Base-by-base conservation (phyloP, 306 rosid genomes). In the Dryas drummondii region DNA sequence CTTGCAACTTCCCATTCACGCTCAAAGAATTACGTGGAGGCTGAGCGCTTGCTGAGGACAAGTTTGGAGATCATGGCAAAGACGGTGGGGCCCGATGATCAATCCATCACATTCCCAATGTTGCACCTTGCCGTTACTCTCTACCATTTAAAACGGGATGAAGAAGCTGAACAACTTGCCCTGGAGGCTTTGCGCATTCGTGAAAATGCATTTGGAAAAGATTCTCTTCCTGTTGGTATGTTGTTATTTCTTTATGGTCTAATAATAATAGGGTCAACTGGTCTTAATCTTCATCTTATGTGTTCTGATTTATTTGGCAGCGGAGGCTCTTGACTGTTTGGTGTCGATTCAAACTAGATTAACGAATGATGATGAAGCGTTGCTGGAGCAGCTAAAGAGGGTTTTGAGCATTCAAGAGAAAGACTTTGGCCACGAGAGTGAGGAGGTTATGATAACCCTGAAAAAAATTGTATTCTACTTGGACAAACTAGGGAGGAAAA, bases 271-370 rank as follows among this genome's bases (percentile, higher is more conserved):
- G 4, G 12, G 11, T 26, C 66, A 55, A 32, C 12, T 17, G 49
- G n/a, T 58, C 47, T 19, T 12, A 9, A 4, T 57, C 60, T 19
- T 12, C 14, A 4, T 57, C 60, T 71, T 47, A 61, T 48, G 13
- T 32, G 22, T 51, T 68, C 6, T 51, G 26, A 51, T 62, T 17
- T 52, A 12, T 12, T 70, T 71, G 79, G 81, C 94, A 91, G 98
- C 94, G 16, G 98, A 94, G 87, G 97, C 93, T 71, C 86, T 94
- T 67, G 94, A 91, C 67, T 90, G 97, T 83, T 75, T 91, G 87
- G 96, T 88, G 68, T 94, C 93, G 6, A 91, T 94, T 68, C 94
- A 90, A 86, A 83, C 73, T 7, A 76, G 96, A 84, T 71, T 87
- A 8, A 85, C 50, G 47, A 87, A 71, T 81, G 91, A 91, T 57